Evolutionary conservation across 2,329 filamentous ascomycete genomes (phyloP).

Genomic region (Macrophomina pseudophaseolina): DNA sequence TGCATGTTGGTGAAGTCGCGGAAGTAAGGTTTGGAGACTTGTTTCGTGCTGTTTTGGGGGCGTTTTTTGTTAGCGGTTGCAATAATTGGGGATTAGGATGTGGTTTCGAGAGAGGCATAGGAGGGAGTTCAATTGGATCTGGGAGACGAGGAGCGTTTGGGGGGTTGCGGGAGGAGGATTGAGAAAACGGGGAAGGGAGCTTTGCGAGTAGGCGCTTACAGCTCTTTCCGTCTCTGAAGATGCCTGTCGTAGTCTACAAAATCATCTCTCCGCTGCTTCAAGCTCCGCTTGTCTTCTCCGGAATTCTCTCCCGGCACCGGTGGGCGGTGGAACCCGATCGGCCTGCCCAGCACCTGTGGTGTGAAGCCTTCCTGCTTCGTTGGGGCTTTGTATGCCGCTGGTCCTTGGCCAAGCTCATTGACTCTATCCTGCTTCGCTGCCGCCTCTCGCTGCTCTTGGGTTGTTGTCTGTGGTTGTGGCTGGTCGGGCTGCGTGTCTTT

Average conservation of each 20-base stretch:
- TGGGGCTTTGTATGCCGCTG: constrained; percentile 23
- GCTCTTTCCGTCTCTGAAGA: constrained; percentile 72
- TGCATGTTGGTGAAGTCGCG: constrained; percentile 88
- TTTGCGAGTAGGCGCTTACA: constrained; percentile 59
- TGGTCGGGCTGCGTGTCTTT: background rate
- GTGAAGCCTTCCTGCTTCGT: constrained; percentile 46
- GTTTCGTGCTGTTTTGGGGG: constrained; percentile 40
- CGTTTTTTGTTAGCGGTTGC: background rate
- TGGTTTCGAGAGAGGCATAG: background rate
- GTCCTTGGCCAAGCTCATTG: constrained; percentile 22
- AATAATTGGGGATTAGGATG: background rate
- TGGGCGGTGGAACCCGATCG: constrained; percentile 79
- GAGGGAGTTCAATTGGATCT: too few species aligned
- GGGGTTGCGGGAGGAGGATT: background rate
- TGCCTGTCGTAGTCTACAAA: constrained; percentile 88
- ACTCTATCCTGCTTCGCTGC: background rate
- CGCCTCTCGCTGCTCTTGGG: background rate
- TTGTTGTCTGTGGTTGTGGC: background rate
- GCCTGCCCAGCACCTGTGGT: constrained; percentile 65
- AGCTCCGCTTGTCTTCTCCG: constrained; percentile 71
- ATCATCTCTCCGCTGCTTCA: constrained; percentile 74
- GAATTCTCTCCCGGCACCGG: constrained; percentile 82
- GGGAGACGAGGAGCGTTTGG: too few species aligned
- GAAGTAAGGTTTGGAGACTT: constrained; percentile 89
- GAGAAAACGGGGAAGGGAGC: background rate